Base-by-base conservation (phyloP, 371 early-diverging fungal species). In the Conidiobolus coronatus region DNA sequence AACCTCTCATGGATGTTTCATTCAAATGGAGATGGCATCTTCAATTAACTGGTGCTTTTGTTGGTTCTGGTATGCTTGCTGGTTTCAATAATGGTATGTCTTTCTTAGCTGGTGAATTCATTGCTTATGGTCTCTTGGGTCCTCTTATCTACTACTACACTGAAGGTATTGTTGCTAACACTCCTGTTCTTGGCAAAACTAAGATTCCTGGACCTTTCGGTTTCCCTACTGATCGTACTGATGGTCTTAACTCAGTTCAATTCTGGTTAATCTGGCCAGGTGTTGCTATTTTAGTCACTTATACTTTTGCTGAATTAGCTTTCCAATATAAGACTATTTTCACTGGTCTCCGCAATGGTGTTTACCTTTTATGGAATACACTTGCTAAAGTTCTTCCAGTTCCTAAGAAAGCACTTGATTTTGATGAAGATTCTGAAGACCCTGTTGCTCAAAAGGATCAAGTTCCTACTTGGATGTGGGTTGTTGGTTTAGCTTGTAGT, bases 221-320 rank as follows among this genome's bases (percentile, higher is more conserved):
- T 3, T 42, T 42, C 43, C 9, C 21, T 18, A 42, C 7, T 3
- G 43, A 24, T 42, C 29, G 43, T 42, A 42, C 17, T 13, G 43
- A 42, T 42, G 43, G 43, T 22, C 22, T 12, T 13, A 58, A 54
- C 38, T 62, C 68, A 24, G 61, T 64, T 19, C 66, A 69, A 43
- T 62, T 58, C 21, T 70, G 71, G 71, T 71, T 68, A 58, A 52
- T 74, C 24, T 74, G 75, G 79, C 78, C 78, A 18, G 81, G 81
- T 56, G 71, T 81, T 52, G 66, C 72, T 6, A 60, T 79, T 24
- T 76, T 81, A 74, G 66, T 75, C 36, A 55, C 68, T 29, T 55
- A 72, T 37, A 60, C 73, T n/a, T 71, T 79, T 48, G 55, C 74
- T 13, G 78, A 79, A 60, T 58, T 79, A 24, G 55, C 63, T 46